Evolutionary conservation across 78 protist species (phyloP), one percentile per base, ranked within the genome.

Genomic region (Paulinella micropora): DNA sequence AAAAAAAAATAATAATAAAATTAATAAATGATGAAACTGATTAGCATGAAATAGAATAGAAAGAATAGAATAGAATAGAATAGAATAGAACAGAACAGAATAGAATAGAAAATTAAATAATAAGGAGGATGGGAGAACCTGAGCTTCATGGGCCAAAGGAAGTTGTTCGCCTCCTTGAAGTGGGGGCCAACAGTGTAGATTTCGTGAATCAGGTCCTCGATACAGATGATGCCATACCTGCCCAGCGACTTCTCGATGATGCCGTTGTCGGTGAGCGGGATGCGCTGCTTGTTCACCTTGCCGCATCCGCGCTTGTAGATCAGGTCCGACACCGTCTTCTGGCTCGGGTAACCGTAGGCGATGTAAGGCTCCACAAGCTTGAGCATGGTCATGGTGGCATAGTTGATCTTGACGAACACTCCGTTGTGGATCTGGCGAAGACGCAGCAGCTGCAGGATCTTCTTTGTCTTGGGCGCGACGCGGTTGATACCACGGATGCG

Each of bases 121-220:
- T n/a, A n/a, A n/a, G n/a, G n/a, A n/a, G n/a, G n/a, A n/a, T n/a
- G n/a, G n/a, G n/a, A n/a, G n/a, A 39, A n/a, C n/a, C n/a, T 86
- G 77, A 98, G 94, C 96, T 98, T 97, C 98, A 97, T 97, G 77
- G 99, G 99, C 99, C 99, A 98, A 36, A 99, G 90, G 96, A 95
- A 94, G 89, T 94, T 92, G 97, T 86, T 94, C 32, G 92, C 99
- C 90, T 94, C 77, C 89, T 92, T 94, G 98, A 98, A 99, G 93
- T 93, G 0, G 83, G 95, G 95, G 84, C 99, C 99, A 29, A 91
- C 93, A 40, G 99, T 98, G 97, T 41, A 73, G 93, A 99, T 93
- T 94, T 99, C 98, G 98, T 98, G 98, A 92, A 99, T 90, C 83
- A 99, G 90, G 91, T 99, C 99, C 95, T 99, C 99, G 29, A 96